A percentile compares a stretch with the other conserved stretches of the same genome.
These are phyloP conservation scores for Fraxinus xanthoxyloides DNA, from an alignment of 305 asterid species.

Conservation along the genomic window DNA sequence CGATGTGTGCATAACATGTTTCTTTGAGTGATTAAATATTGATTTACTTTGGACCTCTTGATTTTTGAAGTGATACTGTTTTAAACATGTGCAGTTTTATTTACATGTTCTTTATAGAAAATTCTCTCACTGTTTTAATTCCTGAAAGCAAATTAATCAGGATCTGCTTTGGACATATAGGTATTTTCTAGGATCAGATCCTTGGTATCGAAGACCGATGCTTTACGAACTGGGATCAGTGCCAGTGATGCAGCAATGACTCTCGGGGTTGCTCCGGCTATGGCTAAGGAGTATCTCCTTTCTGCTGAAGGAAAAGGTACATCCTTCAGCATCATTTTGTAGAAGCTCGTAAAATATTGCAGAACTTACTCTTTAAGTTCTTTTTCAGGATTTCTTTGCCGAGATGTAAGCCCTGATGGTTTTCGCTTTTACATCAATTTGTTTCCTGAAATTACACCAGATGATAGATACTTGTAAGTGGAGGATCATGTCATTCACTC, in stretches of 20 bases:
- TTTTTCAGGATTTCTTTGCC: constrained; percentile 80
- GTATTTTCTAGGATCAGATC: constrained; percentile 68
- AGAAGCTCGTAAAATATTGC: constrained; percentile 2
- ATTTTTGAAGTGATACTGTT: not conserved
- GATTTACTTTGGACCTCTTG: not conserved
- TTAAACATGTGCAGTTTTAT: not conserved
- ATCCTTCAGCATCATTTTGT: constrained; percentile 8
- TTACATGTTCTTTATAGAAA: not conserved
- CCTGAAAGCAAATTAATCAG: not conserved
- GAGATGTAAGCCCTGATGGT: constrained; percentile 97
- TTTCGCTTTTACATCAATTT: constrained; percentile 75
- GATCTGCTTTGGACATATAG: constrained; percentile 29
- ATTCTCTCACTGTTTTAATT: not conserved
- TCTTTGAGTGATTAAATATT: not conserved
- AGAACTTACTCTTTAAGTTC: constrained; percentile 21
- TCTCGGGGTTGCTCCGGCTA: constrained; percentile 94
- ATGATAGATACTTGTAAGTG: constrained; percentile 63
- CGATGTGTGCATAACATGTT: not conserved
- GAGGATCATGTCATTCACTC: not conserved
- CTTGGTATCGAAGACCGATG: constrained; percentile 62
- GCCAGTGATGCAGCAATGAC: constrained; percentile 94
- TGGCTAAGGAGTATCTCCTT: constrained; percentile 95
- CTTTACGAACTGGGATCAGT: constrained; percentile 63
- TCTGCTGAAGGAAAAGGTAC: constrained; percentile 92
- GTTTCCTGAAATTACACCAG: constrained; percentile 60